phyloP scores from a whole-genome alignment of 257 asterid species.

The Fraxinus excelsior region DNA sequence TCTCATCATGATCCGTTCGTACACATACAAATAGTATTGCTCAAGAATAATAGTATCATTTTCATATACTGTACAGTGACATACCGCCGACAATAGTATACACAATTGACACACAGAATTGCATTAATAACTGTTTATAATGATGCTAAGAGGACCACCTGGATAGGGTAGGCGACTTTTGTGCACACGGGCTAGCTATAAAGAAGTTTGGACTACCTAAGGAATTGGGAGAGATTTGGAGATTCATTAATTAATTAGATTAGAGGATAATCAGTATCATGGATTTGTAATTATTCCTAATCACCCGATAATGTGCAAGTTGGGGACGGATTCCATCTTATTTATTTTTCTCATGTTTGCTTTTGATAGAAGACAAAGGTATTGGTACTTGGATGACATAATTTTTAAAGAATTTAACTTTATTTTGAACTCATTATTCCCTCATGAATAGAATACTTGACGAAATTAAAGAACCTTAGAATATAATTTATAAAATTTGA shows the following conservation, averaged over 20 bases:
- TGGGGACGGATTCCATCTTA: constrained; percentile 19
- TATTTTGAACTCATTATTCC: no score
- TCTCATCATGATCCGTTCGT: no score
- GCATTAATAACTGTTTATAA: not conserved
- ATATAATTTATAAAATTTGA: no score
- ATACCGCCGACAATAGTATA: not conserved
- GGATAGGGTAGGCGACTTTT: not conserved
- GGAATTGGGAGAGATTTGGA: constrained; percentile 14
- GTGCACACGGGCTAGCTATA: constrained; percentile 11
- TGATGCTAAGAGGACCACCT: constrained; percentile 7
- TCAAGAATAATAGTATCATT: no score
- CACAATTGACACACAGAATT: not conserved
- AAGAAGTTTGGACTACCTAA: not conserved
- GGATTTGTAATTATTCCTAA: constrained; percentile 26
- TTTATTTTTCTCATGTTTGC: constrained; percentile 9
- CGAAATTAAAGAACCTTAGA: no score
- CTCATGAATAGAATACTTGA: no score
- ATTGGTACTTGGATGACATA: constrained; percentile 9
- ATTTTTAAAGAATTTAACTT: not conserved
- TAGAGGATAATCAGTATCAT: not conserved
- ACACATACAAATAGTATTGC: no score
- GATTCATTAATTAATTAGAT: constrained; percentile 13
- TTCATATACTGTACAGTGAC: not conserved
- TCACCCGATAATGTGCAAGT: constrained; percentile 27
- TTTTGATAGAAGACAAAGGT: constrained; percentile 15